phyloP scores from a whole-genome alignment of 495 filamentous ascomycete species.

The Pyrenopolyporus hunteri region DNA sequence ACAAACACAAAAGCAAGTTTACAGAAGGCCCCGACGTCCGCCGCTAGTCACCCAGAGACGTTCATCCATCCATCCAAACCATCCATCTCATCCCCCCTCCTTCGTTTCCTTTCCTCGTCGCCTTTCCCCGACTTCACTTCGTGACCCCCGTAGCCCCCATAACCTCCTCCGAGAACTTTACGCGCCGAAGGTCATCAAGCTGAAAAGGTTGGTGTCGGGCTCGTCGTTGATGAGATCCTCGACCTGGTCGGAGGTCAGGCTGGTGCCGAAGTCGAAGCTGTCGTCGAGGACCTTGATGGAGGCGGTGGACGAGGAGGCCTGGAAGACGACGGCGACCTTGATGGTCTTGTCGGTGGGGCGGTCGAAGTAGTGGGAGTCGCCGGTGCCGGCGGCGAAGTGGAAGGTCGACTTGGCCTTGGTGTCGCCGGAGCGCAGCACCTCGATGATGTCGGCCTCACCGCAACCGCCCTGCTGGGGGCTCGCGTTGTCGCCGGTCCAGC shows the following conservation, averaged over 20 bases:
- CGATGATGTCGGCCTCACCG: slow-evolving; percentile 75
- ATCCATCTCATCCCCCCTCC: background rate
- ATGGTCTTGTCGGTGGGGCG: slow-evolving; percentile 60
- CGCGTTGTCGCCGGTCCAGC: slow-evolving; percentile 59
- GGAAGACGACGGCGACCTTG: slow-evolving; percentile 66
- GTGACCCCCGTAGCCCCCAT: too few species aligned
- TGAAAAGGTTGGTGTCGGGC: slow-evolving; percentile 30
- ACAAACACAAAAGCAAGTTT: slow-evolving; percentile 5
- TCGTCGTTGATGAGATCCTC: slow-evolving; percentile 41
- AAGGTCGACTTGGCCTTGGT: slow-evolving; percentile 62
- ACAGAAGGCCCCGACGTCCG: slow-evolving; percentile 16
- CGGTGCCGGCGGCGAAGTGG: slow-evolving; percentile 61
- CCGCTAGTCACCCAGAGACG: too few species aligned
- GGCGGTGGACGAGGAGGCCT: slow-evolving; percentile 39
- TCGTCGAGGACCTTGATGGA: slow-evolving; percentile 47
- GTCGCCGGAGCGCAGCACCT: slow-evolving; percentile 61
- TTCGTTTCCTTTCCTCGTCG: background rate
- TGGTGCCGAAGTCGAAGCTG: slow-evolving; percentile 39
- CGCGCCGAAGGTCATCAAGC: slow-evolving; percentile 35
- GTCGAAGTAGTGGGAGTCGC: slow-evolving; percentile 66
- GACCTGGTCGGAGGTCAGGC: slow-evolving; percentile 43
- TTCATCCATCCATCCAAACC: slow-evolving; percentile 5
- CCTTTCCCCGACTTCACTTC: background rate
- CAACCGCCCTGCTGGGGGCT: slow-evolving; percentile 55
- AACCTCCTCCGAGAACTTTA: background rate